A percentile compares a stretch with the other conserved stretches of the same genome.
Conservation (phyloP, 148 eudicot genomes). For the Bassia scoparia region DNA sequence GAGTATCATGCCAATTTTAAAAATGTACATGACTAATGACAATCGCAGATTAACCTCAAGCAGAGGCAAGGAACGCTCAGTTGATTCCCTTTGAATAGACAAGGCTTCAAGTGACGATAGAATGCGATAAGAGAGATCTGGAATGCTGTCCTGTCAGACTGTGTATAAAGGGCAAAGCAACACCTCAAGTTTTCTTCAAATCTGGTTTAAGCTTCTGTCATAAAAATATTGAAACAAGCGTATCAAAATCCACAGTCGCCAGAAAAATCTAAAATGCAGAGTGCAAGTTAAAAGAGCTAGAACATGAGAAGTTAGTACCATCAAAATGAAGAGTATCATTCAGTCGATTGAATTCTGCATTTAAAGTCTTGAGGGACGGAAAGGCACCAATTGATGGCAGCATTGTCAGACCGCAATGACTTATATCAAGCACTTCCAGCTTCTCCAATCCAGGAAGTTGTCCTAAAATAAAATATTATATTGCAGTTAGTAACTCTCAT, state of each 20-base stretch:
- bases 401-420: not conserved
- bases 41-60: no score
- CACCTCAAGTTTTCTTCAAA: slow-evolving; percentile 12
- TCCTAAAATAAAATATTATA: not conserved
- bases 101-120: slow-evolving; percentile 1
- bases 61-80: not conserved
- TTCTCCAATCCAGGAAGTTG: slow-evolving; percentile 5
- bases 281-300: not conserved
- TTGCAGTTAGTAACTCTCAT: not conserved
- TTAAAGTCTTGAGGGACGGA: no score
- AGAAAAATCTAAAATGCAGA: not conserved
- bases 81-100: not conserved
- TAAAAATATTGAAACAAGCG: not conserved
- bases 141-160: slow-evolving; percentile 3
- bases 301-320: slow-evolving; percentile 9
- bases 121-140: not conserved
- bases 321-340: not conserved
- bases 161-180: not conserved
- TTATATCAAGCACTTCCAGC: slow-evolving; percentile 15
- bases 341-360: not conserved
- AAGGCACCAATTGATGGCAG: slow-evolving; percentile 5
- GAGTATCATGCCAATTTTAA: no score
- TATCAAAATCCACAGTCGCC: not conserved
- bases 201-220: not conserved
- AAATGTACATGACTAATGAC: no score